These are phyloP conservation scores for Cubamyces sp. DNA, from an alignment of 768 basidiomycete species.

Conservation along the genomic window DNA sequence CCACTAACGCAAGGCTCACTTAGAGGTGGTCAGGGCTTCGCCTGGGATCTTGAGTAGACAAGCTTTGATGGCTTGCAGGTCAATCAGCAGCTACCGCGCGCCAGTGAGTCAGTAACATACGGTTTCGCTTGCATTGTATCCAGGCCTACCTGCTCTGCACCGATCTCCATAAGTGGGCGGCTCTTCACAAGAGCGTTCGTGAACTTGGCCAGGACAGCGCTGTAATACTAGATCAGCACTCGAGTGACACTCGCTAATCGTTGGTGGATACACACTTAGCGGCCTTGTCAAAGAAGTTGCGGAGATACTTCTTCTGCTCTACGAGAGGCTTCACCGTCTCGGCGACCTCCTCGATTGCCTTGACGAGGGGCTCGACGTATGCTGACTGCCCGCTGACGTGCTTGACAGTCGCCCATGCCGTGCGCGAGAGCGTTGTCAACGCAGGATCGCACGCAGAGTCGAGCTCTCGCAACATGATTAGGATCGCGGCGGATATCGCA, in stretches of 20 bases:
- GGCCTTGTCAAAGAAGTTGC: conserved; percentile 93
- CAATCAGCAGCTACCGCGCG: conserved; percentile 72
- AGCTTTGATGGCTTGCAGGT: conserved; percentile 85
- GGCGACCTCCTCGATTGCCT: conserved; percentile 73
- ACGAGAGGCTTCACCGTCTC: conserved; percentile 79
- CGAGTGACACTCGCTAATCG: not conserved
- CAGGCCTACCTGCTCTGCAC: conserved; percentile 91
- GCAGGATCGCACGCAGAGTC: conserved; percentile 83
- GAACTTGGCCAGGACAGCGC: conserved; percentile 84
- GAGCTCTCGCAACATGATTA: conserved; percentile 79
- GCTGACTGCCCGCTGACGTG: conserved; percentile 88
- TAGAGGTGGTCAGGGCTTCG: conserved; percentile 57
- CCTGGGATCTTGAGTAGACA: conserved; percentile 86
- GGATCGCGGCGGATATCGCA: conserved; percentile 83
- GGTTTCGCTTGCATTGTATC: not conserved
- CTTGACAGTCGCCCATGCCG: conserved; percentile 76
- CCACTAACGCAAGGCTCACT: conserved; percentile 43
- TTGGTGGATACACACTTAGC: conserved; percentile 63
- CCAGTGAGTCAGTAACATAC: not conserved
- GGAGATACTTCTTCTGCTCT: conserved; percentile 93
- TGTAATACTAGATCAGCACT: conserved; percentile 33
- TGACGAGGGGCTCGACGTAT: conserved; percentile 79
- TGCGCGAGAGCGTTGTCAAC: conserved; percentile 75
- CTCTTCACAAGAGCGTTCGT: conserved; percentile 89
- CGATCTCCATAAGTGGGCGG: conserved; percentile 87